These are phyloP conservation scores for Artemisia tridentata DNA, from an alignment of 129 eudicot genomes.

Conservation along the genomic window DNA sequence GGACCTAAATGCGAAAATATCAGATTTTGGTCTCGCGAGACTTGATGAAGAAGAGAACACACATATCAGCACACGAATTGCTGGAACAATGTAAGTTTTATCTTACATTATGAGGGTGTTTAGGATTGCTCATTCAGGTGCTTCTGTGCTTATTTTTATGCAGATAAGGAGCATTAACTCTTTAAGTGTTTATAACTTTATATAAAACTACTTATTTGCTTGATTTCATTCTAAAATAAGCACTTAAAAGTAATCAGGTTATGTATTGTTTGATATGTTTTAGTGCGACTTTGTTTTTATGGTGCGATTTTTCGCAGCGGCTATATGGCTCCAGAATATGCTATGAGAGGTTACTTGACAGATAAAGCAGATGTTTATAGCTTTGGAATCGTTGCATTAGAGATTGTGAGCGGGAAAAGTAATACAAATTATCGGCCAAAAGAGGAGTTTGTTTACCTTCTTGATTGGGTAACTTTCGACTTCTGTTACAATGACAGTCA, in stretches of 20 bases:
- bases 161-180: no score
- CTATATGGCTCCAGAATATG: slow-evolving; percentile 49
- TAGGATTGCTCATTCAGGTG: background rate
- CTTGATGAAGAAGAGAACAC: slow-evolving; percentile 49
- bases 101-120: background rate
- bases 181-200: no score
- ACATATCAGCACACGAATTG: slow-evolving; percentile 43
- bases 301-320: slow-evolving; percentile 30
- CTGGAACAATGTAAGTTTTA: slow-evolving; percentile 38
- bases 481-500: background rate
- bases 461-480: slow-evolving; percentile 51
- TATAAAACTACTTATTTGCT: no score
- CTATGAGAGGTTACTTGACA: slow-evolving; percentile 45
- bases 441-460: slow-evolving; percentile 60
- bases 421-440: slow-evolving; percentile 51
- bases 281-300: background rate
- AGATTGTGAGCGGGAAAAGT: slow-evolving; percentile 46
- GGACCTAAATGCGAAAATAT: slow-evolving; percentile 45
- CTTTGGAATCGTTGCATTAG: slow-evolving; percentile 54
- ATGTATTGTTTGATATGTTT: background rate
- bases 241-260: no score
- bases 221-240: no score
- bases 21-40: slow-evolving; percentile 44
- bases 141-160: no score
- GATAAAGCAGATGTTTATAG: slow-evolving; percentile 65